Evolutionary conservation across 192 early-diverging fungal species (phyloP), one percentile per base, ranked within the genome.

Genomic region (Linnemannia schmuckeri): DNA sequence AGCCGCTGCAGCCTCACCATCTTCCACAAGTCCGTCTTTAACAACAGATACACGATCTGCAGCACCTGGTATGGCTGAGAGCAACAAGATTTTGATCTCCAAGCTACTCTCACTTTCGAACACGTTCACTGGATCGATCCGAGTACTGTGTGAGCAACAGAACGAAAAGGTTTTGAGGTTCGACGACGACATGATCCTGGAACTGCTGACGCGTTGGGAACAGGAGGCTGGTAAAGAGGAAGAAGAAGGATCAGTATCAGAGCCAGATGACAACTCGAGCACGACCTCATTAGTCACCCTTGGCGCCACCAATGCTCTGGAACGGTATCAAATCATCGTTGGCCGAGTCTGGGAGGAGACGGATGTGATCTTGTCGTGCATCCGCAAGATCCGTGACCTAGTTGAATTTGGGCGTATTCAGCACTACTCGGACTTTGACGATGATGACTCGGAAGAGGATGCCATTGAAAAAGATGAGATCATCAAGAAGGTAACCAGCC

Each of bases 101-200:
- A 87, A 81, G 38, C 44, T 87, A 2, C 75, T 81, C 8, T 46
- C 41, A 63, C 85, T 87, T 49, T 54, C 79, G n/a, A 81, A 54
- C 35, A 63, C 61, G 0, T 81, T 87, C 22, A 87, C 70, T 27
- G 52, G 72, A 13, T 71, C 85, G 2, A 78, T 87, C 44, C 77
- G 54, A 68, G 41, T 76, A 9, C 72, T 87, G 17, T 87, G 80
- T 41, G 85, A 87, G 66, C 85, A 87, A 33, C 85, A 87, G 49
- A 87, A 87, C 47, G 85, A 87, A 41, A 87, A 87, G 33, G 85
- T 87, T 37, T 42, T 87, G 41, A 71, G 84, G 13, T 86, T 86
- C 54, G 84, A 87, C 44, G 85, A 87, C 46, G 55, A 81, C 52
- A 81, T 81, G 79, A 87, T 81, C 42, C 27, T 87, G 41, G 76